Evolutionary conservation across 2,329 filamentous ascomycete genomes (phyloP), one percentile per base, ranked within the genome.

Genomic region (Chalaropsis ovoidea): DNA sequence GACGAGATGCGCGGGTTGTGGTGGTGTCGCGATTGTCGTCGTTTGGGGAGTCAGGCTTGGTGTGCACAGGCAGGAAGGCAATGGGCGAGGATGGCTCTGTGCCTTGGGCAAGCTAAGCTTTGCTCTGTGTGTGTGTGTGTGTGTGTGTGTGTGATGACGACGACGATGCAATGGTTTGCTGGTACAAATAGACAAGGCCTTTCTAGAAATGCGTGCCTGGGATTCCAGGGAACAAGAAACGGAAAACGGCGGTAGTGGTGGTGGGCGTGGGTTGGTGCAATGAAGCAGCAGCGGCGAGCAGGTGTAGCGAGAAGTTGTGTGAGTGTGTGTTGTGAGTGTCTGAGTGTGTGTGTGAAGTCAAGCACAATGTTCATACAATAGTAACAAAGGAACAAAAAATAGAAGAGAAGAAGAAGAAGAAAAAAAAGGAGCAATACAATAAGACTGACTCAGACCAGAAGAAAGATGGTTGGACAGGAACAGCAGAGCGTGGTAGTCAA

Each of bases 381-480:
- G 35, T 1, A 10, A 24, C 17, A 52, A 52, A 52, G 11, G 47
- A 52, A 52, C 19, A 52, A 52, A 52, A 27, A 27, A 24, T 3
- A 52, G 27, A 27, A 52, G 22, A 1, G 22, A 52, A 17, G 22
- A 11, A 52, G 27, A 15, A 52, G 10, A 24, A 52, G n/a, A 11
- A 52, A 27, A 24, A 24, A 27, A 24, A 27, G 3, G 19, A 10
- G 47, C 19, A 4, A 27, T 15, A 15, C 22, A 27, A 52, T 52
- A 19, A 35, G 27, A 31, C 15, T 58, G 54, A 58, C 54, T 58
- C 54, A 58, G 31, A 39, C 27, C 15, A 58, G 8, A 58, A 58
- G 54, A 58, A 58, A 39, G 17, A 58, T 3, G 31, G 31, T 35
- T 31, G 54, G 15, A 58, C 54, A 58, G 10, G 47, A 27, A 22